A percentile compares a stretch with the other conserved stretches of the same genome.
phyloP scores from a whole-genome alignment of 371 early-diverging fungal genomes.

The Gilbertella persicaria region DNA sequence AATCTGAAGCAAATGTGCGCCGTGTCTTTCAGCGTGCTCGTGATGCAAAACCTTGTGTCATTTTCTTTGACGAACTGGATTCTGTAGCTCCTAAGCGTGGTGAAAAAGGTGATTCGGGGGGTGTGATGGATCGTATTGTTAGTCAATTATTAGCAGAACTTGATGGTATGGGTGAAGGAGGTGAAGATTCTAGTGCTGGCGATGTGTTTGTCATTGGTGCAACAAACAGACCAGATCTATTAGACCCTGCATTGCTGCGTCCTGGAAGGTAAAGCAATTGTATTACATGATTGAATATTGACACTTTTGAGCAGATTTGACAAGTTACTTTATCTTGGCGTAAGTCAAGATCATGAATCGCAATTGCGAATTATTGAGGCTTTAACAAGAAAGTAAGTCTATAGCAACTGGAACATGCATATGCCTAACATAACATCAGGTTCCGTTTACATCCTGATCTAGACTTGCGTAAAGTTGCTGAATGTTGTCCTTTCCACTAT shows the following conservation, averaged over 20 bases:
- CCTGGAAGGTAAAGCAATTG: conserved; percentile 39
- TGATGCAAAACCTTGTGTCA: conserved; percentile 98
- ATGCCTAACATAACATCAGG: conserved; percentile 28
- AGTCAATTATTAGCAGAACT: conserved; percentile 94
- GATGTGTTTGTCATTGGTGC: conserved; percentile 99
- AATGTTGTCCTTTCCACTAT: conserved; percentile 85
- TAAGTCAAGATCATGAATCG: conserved; percentile 81
- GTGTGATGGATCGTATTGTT: conserved; percentile 98
- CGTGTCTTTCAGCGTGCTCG: conserved; percentile 97
- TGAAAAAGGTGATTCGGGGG: conserved; percentile 96
- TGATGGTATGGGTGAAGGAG: conserved; percentile 83
- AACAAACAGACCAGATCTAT: conserved; percentile 98
- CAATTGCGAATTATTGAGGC: conserved; percentile 91
- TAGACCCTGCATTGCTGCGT: conserved; percentile 90
- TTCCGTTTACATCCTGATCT: conserved; percentile 82
- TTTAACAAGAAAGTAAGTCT: conserved; percentile 83
- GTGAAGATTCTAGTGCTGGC: conserved; percentile 52
- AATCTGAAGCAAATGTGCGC: conserved; percentile 96
- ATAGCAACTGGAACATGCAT: neutral
- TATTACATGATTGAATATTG: neutral
- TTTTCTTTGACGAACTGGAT: conserved; percentile 99
- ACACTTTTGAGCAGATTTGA: conserved; percentile 72
- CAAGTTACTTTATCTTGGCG: conserved; percentile 93
- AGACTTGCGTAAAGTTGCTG: conserved; percentile 75
- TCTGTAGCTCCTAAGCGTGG: conserved; percentile 97